phyloP scores from a whole-genome alignment of 768 basidiomycete species.

The Boletus coccyginus region DNA sequence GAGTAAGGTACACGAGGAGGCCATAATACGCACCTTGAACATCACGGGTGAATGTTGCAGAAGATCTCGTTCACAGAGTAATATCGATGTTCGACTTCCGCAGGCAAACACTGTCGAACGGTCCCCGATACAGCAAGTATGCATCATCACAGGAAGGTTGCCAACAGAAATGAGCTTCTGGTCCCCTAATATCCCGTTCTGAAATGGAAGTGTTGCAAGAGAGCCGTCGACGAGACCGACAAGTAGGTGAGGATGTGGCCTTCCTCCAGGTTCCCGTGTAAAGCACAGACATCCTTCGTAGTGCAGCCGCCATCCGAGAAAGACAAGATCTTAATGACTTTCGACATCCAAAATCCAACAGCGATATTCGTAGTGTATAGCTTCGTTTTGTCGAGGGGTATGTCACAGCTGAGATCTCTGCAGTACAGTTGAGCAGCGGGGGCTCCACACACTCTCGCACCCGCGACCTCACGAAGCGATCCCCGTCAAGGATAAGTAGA shows the following conservation, averaged over 20 bases:
- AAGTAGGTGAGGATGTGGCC: constrained; percentile 55
- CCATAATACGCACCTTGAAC: constrained; percentile 50
- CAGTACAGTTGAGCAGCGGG: constrained; percentile 14
- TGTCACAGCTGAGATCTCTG: constrained; percentile 71
- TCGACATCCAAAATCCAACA: constrained; percentile 77
- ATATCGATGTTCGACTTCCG: constrained; percentile 64
- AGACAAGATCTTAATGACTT: constrained; percentile 55
- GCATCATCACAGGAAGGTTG: constrained; percentile 59
- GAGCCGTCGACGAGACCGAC: constrained; percentile 79
- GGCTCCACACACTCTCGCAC: constrained; percentile 22
- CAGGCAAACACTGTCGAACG: constrained; percentile 63
- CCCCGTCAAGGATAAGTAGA: constrained; percentile 46
- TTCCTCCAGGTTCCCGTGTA: constrained; percentile 36
- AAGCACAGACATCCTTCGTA: constrained; percentile 41
- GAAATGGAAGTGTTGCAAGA: constrained; percentile 54
- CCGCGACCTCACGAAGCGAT: constrained; percentile 39
- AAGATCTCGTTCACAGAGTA: constrained; percentile 65
- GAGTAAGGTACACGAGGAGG: background rate
- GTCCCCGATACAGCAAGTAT: constrained; percentile 52
- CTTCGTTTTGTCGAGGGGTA: constrained; percentile 54
- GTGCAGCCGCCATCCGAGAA: constrained; percentile 17
- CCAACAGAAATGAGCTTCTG: constrained; percentile 66
- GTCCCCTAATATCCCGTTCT: constrained; percentile 39
- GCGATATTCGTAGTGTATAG: constrained; percentile 49
- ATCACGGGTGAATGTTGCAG: constrained; percentile 69